Percentiles rank a stretch among this genome's conserved stretches.
Conservation (phyloP, 2,329 filamentous ascomycete species). For the Colletotrichum lini region DNA sequence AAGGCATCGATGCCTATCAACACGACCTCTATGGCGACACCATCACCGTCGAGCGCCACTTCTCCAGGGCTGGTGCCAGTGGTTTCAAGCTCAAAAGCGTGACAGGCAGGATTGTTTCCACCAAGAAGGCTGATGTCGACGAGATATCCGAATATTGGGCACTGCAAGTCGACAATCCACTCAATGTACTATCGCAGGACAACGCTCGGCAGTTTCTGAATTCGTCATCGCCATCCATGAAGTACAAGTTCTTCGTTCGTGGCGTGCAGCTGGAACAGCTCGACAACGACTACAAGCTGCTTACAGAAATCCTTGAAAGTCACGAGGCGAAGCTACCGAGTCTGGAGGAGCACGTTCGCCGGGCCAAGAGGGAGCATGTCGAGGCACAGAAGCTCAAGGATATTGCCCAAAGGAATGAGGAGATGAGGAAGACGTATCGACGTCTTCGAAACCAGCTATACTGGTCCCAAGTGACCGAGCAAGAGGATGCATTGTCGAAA, state of each 20-base stretch:
- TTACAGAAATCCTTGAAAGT: slow-evolving; percentile 83
- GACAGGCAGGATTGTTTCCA: slow-evolving; percentile 79
- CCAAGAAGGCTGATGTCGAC: slow-evolving; percentile 88
- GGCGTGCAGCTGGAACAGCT: slow-evolving; percentile 94
- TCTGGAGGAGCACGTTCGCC: slow-evolving; percentile 74
- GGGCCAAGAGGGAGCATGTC: slow-evolving; percentile 67
- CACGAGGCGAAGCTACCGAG: slow-evolving; percentile 75
- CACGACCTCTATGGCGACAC: slow-evolving; percentile 85
- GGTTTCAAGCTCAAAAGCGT: slow-evolving; percentile 90
- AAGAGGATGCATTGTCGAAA: slow-evolving; percentile 71
- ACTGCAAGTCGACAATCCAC: slow-evolving; percentile 94
- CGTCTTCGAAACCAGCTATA: slow-evolving; percentile 77
- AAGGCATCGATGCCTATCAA: slow-evolving; percentile 87
- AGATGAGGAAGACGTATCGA: slow-evolving; percentile 69
- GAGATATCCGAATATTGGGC: slow-evolving; percentile 95
- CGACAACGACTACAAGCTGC: slow-evolving; percentile 89
- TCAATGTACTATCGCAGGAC: slow-evolving; percentile 96
- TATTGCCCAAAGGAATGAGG: slow-evolving; percentile 54
- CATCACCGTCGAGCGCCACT: slow-evolving; percentile 93
- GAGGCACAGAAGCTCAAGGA: slow-evolving; percentile 46
- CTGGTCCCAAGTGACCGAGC: slow-evolving; percentile 89
- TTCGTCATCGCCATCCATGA: slow-evolving; percentile 83
- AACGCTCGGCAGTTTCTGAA: slow-evolving; percentile 95
- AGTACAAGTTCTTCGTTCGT: slow-evolving; percentile 97
- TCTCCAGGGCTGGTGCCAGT: slow-evolving; percentile 80